A percentile compares a stretch with the other conserved stretches of the same genome.
Conservation (phyloP, 164 flowering plant genomes). For the Stephania japonica region DNA sequence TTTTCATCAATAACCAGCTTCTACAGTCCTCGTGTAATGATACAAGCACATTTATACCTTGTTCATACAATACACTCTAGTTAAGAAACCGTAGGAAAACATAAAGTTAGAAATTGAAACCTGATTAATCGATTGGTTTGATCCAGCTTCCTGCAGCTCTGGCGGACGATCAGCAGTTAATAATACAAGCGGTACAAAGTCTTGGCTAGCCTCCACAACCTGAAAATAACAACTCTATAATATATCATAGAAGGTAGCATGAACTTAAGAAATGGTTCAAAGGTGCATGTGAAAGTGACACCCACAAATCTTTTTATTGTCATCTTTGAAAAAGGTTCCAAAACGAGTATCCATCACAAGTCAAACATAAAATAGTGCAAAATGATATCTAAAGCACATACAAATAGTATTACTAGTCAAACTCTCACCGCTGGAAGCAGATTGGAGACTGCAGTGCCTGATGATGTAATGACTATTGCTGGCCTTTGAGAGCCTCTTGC, state of each 20-base stretch:
- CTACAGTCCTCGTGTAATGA: not conserved
- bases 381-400: not conserved
- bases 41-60: not conserved
- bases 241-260: not conserved
- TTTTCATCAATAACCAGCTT: not conserved
- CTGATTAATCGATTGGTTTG: slow-evolving; percentile 97
- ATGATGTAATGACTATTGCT: slow-evolving; percentile 86
- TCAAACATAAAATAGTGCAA: not conserved
- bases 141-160: slow-evolving; percentile 82
- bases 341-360: not conserved
- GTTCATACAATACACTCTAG: not conserved
- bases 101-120: slow-evolving; percentile 25
- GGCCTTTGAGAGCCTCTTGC: slow-evolving; percentile 77
- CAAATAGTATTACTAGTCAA: slow-evolving; percentile 1
- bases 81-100: not conserved
- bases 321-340: too few relatives aligned
- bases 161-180: slow-evolving; percentile 99
- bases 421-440: slow-evolving; percentile 90
- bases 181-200: slow-evolving; percentile 72
- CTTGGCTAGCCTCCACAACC: slow-evolving; percentile 97
- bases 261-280: not conserved
- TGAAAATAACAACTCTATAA: slow-evolving; percentile 19
- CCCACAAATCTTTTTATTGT: too few relatives aligned
- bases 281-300: not conserved
- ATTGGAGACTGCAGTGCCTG: slow-evolving; percentile 99